Percentiles rank a stretch among this genome's conserved stretches.
Evolutionary conservation across 805 yeast species (phyloP).

Genomic region (Zygotorulaspora sp.): DNA sequence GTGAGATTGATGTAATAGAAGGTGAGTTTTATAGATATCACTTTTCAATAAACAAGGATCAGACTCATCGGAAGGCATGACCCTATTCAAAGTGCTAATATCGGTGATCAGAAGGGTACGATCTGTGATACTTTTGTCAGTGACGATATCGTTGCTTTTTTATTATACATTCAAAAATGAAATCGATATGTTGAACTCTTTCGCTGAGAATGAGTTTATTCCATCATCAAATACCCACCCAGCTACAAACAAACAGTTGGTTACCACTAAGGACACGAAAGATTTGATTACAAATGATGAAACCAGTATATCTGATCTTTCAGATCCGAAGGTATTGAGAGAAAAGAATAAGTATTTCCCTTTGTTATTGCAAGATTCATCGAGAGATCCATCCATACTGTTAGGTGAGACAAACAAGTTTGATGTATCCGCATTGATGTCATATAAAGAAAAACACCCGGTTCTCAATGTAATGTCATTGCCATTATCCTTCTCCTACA

Average conservation of each 20-base stretch:
- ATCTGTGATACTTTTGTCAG: slow-evolving; percentile 27
- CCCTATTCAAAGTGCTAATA: slow-evolving; percentile 14
- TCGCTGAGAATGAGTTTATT: slow-evolving; percentile 34
- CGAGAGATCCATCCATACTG: slow-evolving; percentile 19
- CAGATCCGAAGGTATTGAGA: slow-evolving; percentile 22
- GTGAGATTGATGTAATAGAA: no score
- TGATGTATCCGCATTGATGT: slow-evolving; percentile 19
- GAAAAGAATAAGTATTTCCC: slow-evolving; percentile 42
- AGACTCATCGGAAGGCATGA: slow-evolving; percentile 15
- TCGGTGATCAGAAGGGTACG: slow-evolving; percentile 21
- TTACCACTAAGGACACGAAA: not conserved
- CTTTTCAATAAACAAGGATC: no score
- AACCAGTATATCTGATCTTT: slow-evolving; percentile 9
- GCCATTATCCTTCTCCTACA: slow-evolving; percentile 15
- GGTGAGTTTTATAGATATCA: no score
- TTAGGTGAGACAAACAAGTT: slow-evolving; percentile 15
- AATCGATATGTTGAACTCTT: slow-evolving; percentile 34
- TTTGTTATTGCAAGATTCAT: slow-evolving; percentile 25
- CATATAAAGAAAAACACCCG: slow-evolving; percentile 25
- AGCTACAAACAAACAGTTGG: not conserved
- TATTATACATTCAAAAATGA: slow-evolving; percentile 37
- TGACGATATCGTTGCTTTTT: slow-evolving; percentile 31
- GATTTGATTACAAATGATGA: slow-evolving; percentile 6
- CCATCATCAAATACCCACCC: slow-evolving; percentile 27
- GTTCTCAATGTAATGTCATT: slow-evolving; percentile 26